Base-by-base conservation (phyloP, 352 stramenopile species). In the Phytophthora crassamura region DNA sequence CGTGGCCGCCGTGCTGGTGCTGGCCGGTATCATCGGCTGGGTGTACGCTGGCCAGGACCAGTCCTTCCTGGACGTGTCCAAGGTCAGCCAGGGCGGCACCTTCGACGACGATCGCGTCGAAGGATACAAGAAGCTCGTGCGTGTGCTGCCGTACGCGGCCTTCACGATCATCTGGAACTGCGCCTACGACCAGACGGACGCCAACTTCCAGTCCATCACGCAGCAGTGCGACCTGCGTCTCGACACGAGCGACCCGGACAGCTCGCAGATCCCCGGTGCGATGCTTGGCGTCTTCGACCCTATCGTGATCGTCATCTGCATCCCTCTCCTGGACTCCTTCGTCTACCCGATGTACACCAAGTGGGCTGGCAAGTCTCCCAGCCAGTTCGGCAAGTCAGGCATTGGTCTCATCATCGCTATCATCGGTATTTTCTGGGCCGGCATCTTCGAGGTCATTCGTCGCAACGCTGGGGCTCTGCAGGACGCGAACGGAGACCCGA, bases 101-200 rank as follows among this genome's bases (percentile, higher is more conserved):
- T 78, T 77, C 40, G 71, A 85, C 36, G 74, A 85, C 28, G 16
- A 59, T 7, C 32, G 48, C 4, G 74, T 89, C 9, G 74, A 82
- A 12, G 77, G 69, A n/a, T 76, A 80, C 72, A 86, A 87, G 72
- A 67, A 71, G 15, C 64, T 89, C 12, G 50, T 89, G 18, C 69
- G 75, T 18, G 59, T 67, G 20, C 61, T 89, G 18, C 80, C 80
- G 15, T 89, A 84, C 58, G 70, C 74, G 2, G 68, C 77, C 14
- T 84, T 78, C 63, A 86, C 69, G 22, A 81, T 89, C 59, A 78
- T 89, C 40, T 89, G 78, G 78, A 56, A 82, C n/a, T 74, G 67
- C 30, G 71, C 69, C 20, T 82, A 88, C 58, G 75, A 88, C 64
- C 78, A 88, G 64, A 80, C 68, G n/a, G n/a, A n/a, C n/a, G n/a